These are phyloP conservation scores for Apium graveolens DNA, from an alignment of 129 eudicot genomes.

Conservation along the genomic window DNA sequence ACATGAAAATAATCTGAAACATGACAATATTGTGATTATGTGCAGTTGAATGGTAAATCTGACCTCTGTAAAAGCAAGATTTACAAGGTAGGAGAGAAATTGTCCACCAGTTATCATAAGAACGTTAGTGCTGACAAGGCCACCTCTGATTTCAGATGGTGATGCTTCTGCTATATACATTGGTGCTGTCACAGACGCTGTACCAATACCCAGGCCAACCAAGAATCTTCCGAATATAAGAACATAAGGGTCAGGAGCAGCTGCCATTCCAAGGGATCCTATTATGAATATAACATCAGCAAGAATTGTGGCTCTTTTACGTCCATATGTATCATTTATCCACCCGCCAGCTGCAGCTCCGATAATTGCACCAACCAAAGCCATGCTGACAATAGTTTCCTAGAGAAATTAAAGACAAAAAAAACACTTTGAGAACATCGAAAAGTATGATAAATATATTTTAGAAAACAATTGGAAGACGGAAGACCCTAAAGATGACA, in stretches of 20 bases:
- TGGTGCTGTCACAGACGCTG: conserved; percentile 95
- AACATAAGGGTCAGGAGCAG: conserved; percentile 78
- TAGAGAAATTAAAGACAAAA: conserved; percentile 13
- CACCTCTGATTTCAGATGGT: conserved; percentile 91
- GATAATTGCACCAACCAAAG: conserved; percentile 91
- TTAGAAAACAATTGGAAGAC: neutral
- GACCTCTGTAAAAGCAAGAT: conserved; percentile 97
- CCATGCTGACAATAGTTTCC: conserved; percentile 99
- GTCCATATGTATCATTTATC: conserved; percentile 83
- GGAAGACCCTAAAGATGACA: neutral
- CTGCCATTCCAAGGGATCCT: conserved; percentile 85
- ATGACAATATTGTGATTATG: neutral
- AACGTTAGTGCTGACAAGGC: conserved; percentile 92
- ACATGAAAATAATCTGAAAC: neutral
- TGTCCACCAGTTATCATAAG: conserved; percentile 98
- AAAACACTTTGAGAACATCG: neutral
- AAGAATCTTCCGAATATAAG: conserved; percentile 78
- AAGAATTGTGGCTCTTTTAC: conserved; percentile 79
- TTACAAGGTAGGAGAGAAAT: conserved; percentile 85
- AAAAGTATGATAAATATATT: neutral
- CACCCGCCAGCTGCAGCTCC: conserved; percentile 91
- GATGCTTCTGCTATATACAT: conserved; percentile 96
- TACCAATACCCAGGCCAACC: conserved; percentile 91
- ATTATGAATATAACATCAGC: conserved; percentile 74
- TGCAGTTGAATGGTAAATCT: conserved; percentile 19